Evolutionary conservation across 1,139 yeast species (phyloP).

Genomic region (Candida pseudoviswanathii): DNA sequence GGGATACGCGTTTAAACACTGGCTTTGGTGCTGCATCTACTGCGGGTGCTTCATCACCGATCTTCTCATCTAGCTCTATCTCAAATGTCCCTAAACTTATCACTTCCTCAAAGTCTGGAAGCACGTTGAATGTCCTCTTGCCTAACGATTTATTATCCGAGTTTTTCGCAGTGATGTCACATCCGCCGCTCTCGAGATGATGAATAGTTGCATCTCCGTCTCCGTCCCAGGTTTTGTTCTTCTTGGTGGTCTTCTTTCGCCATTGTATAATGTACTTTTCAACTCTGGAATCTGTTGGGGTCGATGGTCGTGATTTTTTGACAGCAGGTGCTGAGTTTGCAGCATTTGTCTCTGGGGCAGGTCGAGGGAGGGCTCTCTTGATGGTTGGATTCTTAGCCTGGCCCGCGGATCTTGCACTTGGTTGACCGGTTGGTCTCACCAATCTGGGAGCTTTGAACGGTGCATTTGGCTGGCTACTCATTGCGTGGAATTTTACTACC

Average conservation of each 20-base stretch:
- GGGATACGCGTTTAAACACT: slow-evolving; percentile 3
- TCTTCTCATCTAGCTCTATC: slow-evolving; percentile 52
- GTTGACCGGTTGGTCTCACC: slow-evolving; percentile 7
- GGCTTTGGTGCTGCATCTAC: slow-evolving; percentile 9
- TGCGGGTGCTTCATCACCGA: slow-evolving; percentile 15
- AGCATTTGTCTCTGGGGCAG: not conserved
- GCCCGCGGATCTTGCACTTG: not conserved
- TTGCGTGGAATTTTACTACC: not conserved
- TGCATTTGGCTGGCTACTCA: slow-evolving; percentile 26
- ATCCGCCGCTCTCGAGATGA: slow-evolving; percentile 1
- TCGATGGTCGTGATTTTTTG: slow-evolving; percentile 5
- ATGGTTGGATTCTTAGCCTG: not conserved
- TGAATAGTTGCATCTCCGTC: slow-evolving; percentile 62
- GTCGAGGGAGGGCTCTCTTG: not conserved
- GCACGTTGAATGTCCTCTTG: slow-evolving; percentile 15
- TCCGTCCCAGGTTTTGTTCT: slow-evolving; percentile 94
- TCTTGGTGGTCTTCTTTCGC: slow-evolving; percentile 72
- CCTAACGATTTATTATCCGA: slow-evolving; percentile 21
- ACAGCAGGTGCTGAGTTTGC: slow-evolving; percentile 1
- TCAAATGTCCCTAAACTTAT: slow-evolving; percentile 55
- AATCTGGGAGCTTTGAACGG: slow-evolving; percentile 42
- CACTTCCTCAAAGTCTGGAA: slow-evolving; percentile 35
- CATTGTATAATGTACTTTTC: slow-evolving; percentile 51
- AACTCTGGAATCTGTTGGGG: not conserved
- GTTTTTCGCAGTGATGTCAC: slow-evolving; percentile 19